phyloP scores from a whole-genome alignment of 2,329 filamentous ascomycete species.

The Penicillium sclerotigenum region DNA sequence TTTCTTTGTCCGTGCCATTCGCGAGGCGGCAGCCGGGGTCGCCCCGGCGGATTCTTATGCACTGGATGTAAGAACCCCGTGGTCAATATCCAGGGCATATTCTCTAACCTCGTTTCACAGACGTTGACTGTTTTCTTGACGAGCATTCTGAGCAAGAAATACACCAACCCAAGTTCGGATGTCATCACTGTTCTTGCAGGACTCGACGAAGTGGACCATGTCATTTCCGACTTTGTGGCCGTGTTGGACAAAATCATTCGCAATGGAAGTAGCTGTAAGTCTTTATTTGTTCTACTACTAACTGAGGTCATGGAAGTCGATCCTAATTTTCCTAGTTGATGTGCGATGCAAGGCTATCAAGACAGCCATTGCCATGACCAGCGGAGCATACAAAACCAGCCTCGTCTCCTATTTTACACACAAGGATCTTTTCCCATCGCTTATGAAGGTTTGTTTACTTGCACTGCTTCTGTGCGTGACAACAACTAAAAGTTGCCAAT shows the following conservation, averaged over 20 bases:
- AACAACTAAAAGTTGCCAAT: not conserved
- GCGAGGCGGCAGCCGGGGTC: conserved; percentile 60
- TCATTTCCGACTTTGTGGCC: conserved; percentile 85
- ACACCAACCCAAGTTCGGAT: conserved; percentile 91
- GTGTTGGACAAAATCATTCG: conserved; percentile 79
- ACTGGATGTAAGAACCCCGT: conserved; percentile 64
- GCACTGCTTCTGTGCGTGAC: not conserved
- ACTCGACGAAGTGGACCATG: conserved; percentile 78
- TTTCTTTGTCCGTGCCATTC: conserved; percentile 72
- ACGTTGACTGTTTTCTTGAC: conserved; percentile 86
- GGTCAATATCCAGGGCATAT: conserved; percentile 12
- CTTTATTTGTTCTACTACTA: not conserved
- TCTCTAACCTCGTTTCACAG: conserved; percentile 53
- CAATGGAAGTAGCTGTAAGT: conserved; percentile 67
- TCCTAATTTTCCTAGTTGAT: conserved; percentile 54
- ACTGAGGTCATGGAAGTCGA: not conserved
- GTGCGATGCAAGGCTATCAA: conserved; percentile 76
- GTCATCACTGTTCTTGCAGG: conserved; percentile 87
- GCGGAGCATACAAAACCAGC: conserved; percentile 93
- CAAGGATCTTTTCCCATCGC: conserved; percentile 84
- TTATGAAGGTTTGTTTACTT: conserved; percentile 72
- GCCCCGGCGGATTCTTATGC: conserved; percentile 70
- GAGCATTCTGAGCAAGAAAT: conserved; percentile 79
- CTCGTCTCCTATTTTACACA: conserved; percentile 94
- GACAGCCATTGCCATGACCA: conserved; percentile 76